Conservation (phyloP, 2,329 filamentous ascomycete genomes). For the Metarhizium sp. region DNA sequence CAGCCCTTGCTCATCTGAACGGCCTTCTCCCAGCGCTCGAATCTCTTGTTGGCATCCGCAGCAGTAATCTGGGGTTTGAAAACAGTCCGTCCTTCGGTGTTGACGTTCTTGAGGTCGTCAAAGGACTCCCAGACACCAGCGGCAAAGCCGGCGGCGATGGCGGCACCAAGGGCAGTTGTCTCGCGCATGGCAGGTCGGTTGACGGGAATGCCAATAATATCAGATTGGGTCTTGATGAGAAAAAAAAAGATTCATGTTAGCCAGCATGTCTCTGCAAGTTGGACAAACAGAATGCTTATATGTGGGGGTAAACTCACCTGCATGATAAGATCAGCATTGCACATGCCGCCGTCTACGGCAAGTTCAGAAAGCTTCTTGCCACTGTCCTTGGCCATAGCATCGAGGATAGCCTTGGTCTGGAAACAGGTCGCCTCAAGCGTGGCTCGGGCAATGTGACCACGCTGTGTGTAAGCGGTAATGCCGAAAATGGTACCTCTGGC, state of each 20-base stretch:
- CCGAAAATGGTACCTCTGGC: constrained; percentile 72
- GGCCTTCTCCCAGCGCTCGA: constrained; percentile 64
- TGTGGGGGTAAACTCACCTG: constrained; percentile 32
- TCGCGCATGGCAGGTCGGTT: constrained; percentile 74
- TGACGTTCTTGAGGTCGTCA: constrained; percentile 62
- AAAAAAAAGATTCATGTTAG: not conserved
- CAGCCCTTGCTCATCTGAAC: constrained; percentile 74
- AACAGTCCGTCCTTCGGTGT: constrained; percentile 56
- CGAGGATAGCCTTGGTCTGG: constrained; percentile 73
- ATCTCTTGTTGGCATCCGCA: constrained; percentile 51
- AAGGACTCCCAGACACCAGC: constrained; percentile 66
- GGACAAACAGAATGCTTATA: not conserved
- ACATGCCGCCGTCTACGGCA: constrained; percentile 81
- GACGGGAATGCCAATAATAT: constrained; percentile 71
- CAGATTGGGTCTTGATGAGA: constrained; percentile 54
- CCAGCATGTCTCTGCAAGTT: not conserved
- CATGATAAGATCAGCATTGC: constrained; percentile 72
- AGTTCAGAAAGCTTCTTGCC: constrained; percentile 63
- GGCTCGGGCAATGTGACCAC: constrained; percentile 68
- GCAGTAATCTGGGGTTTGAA: constrained; percentile 59
- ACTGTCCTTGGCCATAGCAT: constrained; percentile 73
- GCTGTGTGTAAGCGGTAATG: constrained; percentile 67
- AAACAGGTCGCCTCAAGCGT: constrained; percentile 76
- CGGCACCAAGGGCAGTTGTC: constrained; percentile 72
- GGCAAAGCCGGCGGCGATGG: constrained; percentile 74